A percentile compares a stretch with the other conserved stretches of the same genome.
phyloP scores from a whole-genome alignment of 352 stramenopile species.

The Pythium chondricola region DNA sequence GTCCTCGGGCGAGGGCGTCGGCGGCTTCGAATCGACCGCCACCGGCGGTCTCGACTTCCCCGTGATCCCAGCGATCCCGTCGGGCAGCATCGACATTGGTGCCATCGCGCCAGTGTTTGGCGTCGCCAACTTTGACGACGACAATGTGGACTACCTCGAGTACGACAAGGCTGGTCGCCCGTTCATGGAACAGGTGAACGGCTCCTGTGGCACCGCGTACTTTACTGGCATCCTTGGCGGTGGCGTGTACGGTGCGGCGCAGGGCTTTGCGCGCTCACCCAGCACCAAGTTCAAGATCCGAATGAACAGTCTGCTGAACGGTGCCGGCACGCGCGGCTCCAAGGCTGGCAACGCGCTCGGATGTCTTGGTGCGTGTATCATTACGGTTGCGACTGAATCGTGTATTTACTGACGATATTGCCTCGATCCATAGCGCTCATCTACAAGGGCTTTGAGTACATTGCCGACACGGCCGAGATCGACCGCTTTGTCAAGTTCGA shows the following conservation, averaged over 20 bases:
- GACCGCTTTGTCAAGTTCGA: constrained; percentile 81
- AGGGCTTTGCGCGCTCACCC: constrained; percentile 64
- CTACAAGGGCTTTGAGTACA: constrained; percentile 84
- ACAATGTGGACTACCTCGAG: constrained; percentile 77
- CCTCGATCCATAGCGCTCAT: constrained; percentile 50
- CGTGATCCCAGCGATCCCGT: constrained; percentile 66
- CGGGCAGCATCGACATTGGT: constrained; percentile 72
- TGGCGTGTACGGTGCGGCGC: constrained; percentile 53
- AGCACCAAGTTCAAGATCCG: constrained; percentile 86
- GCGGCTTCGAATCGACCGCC: constrained; percentile 44
- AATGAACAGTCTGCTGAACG: constrained; percentile 88
- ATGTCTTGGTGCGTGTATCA: constrained; percentile 48
- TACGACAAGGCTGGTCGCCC: constrained; percentile 80
- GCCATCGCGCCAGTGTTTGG: constrained; percentile 84
- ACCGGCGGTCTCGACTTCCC: constrained; percentile 58
- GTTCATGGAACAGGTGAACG: constrained; percentile 81
- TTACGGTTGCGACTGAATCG: neutral
- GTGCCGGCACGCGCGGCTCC: constrained; percentile 67
- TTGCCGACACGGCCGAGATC: constrained; percentile 70
- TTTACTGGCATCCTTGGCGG: constrained; percentile 82
- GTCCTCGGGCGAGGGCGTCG: constrained; percentile 22
- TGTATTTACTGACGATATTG: neutral
- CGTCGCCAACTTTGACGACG: constrained; percentile 68
- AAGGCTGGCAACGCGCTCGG: constrained; percentile 81
- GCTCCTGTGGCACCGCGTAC: constrained; percentile 74